Conservation (phyloP, 768 basidiomycete genomes). For the Pleurotus platypus region DNA sequence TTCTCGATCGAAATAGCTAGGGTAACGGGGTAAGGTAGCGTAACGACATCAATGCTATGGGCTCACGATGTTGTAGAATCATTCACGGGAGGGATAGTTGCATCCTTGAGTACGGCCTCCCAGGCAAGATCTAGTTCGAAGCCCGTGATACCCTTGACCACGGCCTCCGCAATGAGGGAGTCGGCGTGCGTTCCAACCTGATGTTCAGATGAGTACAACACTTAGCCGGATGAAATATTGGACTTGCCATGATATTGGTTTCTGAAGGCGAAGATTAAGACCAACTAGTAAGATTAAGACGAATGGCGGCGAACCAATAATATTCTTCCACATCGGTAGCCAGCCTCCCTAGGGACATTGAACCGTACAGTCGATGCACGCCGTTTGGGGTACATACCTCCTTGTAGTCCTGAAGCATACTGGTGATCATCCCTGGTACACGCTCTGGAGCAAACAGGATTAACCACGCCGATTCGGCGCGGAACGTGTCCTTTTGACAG, state of each 20-base stretch:
- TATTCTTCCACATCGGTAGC: conserved; percentile 90
- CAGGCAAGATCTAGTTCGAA: conserved; percentile 65
- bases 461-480: conserved; percentile 75
- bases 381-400: conserved; percentile 35
- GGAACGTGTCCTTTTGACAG: conserved; percentile 59
- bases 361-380: conserved; percentile 10
- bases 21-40: background rate
- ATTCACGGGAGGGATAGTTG: conserved; percentile 52
- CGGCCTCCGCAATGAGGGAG: conserved; percentile 69
- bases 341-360: conserved; percentile 52
- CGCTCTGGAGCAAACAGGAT: conserved; percentile 74
- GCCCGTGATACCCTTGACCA: conserved; percentile 56
- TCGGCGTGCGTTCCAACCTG: conserved; percentile 77
- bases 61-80: conserved; percentile 50
- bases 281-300: background rate
- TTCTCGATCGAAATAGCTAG: conserved; percentile 68
- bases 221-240: background rate
- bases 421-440: conserved; percentile 66
- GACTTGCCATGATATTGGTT: conserved; percentile 74
- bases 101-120: conserved; percentile 73
- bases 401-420: conserved; percentile 75
- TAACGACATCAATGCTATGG: background rate
- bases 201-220: background rate
- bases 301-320: conserved; percentile 43
- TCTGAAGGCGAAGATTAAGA: conserved; percentile 29